A percentile compares a stretch with the other conserved stretches of the same genome.
Conservation (phyloP, 345 rosid genomes). For the Brassica napus region DNA sequence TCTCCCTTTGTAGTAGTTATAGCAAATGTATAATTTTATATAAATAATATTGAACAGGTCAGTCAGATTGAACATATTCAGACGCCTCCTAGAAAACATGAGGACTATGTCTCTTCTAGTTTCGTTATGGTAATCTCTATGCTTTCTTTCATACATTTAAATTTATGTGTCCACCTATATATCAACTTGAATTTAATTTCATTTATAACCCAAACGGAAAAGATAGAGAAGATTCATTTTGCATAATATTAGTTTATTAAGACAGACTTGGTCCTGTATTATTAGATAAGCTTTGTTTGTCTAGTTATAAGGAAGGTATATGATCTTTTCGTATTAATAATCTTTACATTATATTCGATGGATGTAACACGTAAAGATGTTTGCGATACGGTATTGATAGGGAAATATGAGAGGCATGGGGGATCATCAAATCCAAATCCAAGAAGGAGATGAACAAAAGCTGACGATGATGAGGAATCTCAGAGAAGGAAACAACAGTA, state of each 20-base stretch:
- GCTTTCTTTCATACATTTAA: slow-evolving; percentile 19
- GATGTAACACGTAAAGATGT: slow-evolving; percentile 21
- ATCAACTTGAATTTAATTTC: slow-evolving; percentile 7
- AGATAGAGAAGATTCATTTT: slow-evolving; percentile 7
- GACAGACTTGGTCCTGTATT: slow-evolving; percentile 16
- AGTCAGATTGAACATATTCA: slow-evolving; percentile 49
- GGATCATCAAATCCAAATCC: slow-evolving; percentile 32
- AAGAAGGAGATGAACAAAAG: slow-evolving; percentile 28
- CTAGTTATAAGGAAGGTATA: background rate
- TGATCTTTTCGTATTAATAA: background rate
- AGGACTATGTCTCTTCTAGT: slow-evolving; percentile 41
- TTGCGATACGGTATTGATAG: slow-evolving; percentile 26
- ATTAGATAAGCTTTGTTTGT: slow-evolving; percentile 10
- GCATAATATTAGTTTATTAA: background rate
- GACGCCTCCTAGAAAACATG: slow-evolving; percentile 45
- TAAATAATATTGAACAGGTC: slow-evolving; percentile 47
- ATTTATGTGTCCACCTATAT: background rate
- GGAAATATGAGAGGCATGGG: slow-evolving; percentile 19
- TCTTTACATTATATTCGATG: background rate
- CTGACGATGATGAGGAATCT: slow-evolving; percentile 29
- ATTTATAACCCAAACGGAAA: slow-evolving; percentile 15
- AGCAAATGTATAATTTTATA: slow-evolving; percentile 23
- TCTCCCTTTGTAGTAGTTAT: background rate
- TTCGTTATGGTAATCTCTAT: slow-evolving; percentile 36
- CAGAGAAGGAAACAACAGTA: slow-evolving; percentile 21